Percentiles rank a stretch among this genome's conserved stretches.
Evolutionary conservation across 1,284 basidiomycete genomes (phyloP).

Genomic region (Rugosomyces carneus): DNA sequence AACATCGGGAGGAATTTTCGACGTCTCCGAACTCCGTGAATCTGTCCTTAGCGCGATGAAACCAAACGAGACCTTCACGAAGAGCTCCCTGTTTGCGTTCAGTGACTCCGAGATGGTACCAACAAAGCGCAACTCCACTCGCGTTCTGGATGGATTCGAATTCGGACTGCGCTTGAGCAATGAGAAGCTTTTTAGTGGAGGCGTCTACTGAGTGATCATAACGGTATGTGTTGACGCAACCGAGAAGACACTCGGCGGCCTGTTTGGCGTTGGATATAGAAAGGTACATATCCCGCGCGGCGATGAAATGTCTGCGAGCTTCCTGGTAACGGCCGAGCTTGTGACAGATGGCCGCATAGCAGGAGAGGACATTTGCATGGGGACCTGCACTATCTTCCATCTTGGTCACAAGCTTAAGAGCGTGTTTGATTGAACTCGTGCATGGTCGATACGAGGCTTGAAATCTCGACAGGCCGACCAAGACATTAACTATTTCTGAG

Average conservation of each 20-base stretch:
- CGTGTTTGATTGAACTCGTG: constrained; percentile 3
- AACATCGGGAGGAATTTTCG: background rate
- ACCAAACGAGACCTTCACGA: no score
- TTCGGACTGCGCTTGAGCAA: constrained; percentile 2
- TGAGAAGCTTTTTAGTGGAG: background rate
- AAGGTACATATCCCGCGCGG: background rate
- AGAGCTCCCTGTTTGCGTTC: background rate
- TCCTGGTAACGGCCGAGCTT: background rate
- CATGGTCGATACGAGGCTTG: constrained; percentile 2
- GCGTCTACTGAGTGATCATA: no score
- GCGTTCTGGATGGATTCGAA: constrained; percentile 6
- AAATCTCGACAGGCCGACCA: constrained; percentile 1
- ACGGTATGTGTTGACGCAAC: background rate
- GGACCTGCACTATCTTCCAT: background rate
- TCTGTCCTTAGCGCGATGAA: background rate
- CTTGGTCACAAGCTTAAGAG: background rate
- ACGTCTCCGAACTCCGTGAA: background rate
- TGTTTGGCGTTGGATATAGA: background rate
- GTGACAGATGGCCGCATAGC: background rate
- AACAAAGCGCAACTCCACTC: constrained; percentile 3
- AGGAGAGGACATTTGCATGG: background rate
- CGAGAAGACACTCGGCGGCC: constrained; percentile 4
- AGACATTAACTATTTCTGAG: background rate
- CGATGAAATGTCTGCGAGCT: background rate
- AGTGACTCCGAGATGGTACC: background rate